Conservation (phyloP, 1,284 basidiomycete genomes). For the Boletus semigastroideus region DNA sequence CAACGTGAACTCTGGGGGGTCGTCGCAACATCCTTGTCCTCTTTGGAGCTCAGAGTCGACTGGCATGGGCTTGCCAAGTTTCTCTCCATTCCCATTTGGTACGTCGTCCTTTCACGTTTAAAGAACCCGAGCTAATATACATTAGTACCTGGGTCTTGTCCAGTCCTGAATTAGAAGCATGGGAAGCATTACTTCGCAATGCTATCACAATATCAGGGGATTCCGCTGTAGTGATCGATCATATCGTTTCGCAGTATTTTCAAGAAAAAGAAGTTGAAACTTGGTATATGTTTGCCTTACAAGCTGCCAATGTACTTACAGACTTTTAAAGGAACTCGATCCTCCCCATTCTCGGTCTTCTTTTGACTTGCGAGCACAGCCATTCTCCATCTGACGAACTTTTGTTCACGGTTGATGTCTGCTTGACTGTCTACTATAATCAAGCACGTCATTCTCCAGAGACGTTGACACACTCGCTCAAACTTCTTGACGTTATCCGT, state of each 20-base stretch:
- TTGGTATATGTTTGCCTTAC: constrained; percentile 19
- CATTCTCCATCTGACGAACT: constrained; percentile 15
- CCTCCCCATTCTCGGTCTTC: constrained; percentile 16
- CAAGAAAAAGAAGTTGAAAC: constrained; percentile 17
- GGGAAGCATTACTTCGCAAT: constrained; percentile 36
- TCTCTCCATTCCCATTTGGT: constrained; percentile 48
- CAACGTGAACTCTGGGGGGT: constrained; percentile 35
- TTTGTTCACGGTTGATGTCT: constrained; percentile 24
- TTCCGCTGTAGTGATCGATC: constrained; percentile 20
- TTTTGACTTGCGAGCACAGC: constrained; percentile 15
- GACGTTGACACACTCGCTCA: constrained; percentile 31
- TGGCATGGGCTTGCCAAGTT: constrained; percentile 45
- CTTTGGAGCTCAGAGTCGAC: constrained; percentile 12
- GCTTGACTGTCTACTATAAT: constrained; percentile 38
- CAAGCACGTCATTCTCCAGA: constrained; percentile 25
- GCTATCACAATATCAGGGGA: constrained; percentile 25
- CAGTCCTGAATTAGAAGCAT: constrained; percentile 37
- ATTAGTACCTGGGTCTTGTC: constrained; percentile 44
- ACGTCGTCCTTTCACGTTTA: constrained; percentile 10
- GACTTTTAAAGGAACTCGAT: constrained; percentile 21
- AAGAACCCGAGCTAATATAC: constrained; percentile 5
- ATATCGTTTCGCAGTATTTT: constrained; percentile 26
- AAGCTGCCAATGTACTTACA: constrained; percentile 3
- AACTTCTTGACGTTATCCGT: constrained; percentile 36
- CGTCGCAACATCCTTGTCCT: constrained; percentile 26